Conservation (phyloP, 1,139 yeast genomes). For the Candida frijolesensis region DNA sequence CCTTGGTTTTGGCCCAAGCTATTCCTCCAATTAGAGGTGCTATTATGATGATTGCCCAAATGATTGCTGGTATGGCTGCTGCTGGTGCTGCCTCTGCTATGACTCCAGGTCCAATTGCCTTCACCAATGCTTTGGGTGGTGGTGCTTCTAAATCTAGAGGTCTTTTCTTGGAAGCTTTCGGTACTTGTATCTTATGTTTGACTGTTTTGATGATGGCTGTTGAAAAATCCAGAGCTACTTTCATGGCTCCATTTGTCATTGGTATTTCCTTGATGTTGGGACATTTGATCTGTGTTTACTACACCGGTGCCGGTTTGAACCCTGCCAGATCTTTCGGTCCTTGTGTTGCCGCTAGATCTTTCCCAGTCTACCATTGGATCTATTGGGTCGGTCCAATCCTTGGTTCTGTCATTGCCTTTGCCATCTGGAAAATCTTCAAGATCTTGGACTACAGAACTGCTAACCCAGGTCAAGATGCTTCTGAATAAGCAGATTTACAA, state of each 20-base stretch:
- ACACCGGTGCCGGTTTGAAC: constrained; percentile 90
- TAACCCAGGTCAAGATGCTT: constrained; percentile 70
- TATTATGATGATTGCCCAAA: constrained; percentile 66
- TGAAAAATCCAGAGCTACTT: constrained; percentile 76
- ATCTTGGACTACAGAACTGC: constrained; percentile 68
- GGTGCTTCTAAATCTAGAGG: constrained; percentile 77
- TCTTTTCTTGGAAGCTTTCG: constrained; percentile 80
- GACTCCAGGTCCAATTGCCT: constrained; percentile 80
- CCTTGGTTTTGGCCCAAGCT: constrained; percentile 71
- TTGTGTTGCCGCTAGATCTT: constrained; percentile 65
- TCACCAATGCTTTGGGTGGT: constrained; percentile 73
- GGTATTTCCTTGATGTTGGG: constrained; percentile 83
- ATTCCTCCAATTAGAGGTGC: constrained; percentile 72
- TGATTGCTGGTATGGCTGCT: constrained; percentile 89
- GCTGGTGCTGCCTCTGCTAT: constrained; percentile 88
- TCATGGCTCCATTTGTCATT: constrained; percentile 80
- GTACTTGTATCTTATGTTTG: constrained; percentile 69
- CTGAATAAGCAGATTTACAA: constrained; percentile 13
- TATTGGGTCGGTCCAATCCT: constrained; percentile 87
- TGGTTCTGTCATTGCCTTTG: constrained; percentile 69
- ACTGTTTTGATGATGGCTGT: constrained; percentile 85
- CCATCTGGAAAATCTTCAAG: constrained; percentile 69
- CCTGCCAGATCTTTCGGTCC: constrained; percentile 94
- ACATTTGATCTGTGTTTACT: constrained; percentile 79
- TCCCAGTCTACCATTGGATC: constrained; percentile 88